Base-by-base conservation (phyloP, 345 rosid species). In the Populus ilicifolia region DNA sequence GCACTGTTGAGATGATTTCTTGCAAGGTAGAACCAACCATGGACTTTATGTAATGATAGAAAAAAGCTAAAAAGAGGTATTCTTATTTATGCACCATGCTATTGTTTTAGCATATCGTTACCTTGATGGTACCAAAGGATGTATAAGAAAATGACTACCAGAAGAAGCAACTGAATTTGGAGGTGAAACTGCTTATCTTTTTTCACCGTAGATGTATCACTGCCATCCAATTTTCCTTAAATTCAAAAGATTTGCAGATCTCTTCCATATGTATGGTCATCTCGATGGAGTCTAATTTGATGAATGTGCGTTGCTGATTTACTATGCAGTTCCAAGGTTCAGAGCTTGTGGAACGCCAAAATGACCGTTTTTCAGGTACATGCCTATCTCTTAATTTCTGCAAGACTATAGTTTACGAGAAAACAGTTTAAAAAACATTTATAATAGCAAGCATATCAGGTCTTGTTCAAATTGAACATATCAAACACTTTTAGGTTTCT, bases 1-100 rank as follows among this genome's bases (percentile, higher is more conserved):
- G 98, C 84, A 86, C 82, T 41, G 91, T 93, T 16, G 93, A 90
- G 87, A 78, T 93, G 81, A 89, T 93, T 74, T 90, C 91, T 80
- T 93, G 95, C 84, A 90, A 89, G 98, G 98, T 93, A 68, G 82
- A 79, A 65, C 79, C 75, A 64, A 56, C 20, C 29, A 43, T 7
- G 41, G 16, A 6, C 17, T 38, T 39, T 25, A 73, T 2, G 43
- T 33, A 1, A 29, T 54, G 46, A 20, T 11, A 1, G 25, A 12
- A 16, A 48, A 72, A 33, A 54, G 66, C 5, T 35, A 20, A 7
- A 67, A 67, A 36, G 2, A 29, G 59, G 35, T 27, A 61, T 23
- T 36, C 52, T 18, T 25, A 30, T 18, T 50, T 21, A 17, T 67
- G 21, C 23, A 14, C 46, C 9, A 8, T 20, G 39, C 21, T 67